Base-by-base conservation (phyloP, 2,329 filamentous ascomycete genomes). In the Fusarium sp. region DNA sequence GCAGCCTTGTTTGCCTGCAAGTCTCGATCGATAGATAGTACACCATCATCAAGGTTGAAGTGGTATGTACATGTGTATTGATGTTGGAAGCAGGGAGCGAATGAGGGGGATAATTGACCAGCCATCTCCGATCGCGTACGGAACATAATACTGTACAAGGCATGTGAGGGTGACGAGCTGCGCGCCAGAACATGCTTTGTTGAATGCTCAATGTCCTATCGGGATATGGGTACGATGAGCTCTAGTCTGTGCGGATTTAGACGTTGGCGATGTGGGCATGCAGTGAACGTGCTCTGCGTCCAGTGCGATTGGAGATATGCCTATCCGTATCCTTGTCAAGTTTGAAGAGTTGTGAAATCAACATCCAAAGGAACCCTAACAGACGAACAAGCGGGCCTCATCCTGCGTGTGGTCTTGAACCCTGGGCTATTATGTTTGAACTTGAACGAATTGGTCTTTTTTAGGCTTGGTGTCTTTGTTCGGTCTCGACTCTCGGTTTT, bases 111-210 rank as follows among this genome's bases (percentile, higher is more conserved):
- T 39, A 46, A 43, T 23, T 49, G 49, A 31, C 57, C 54, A 56
- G 23, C 54, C 66, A 70, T 58, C 46, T 59, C 63, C 41, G 59
- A 53, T 51, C 37, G 49, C 55, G 55, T 58, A 53, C 36, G 36
- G 36, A 20, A 58, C 25, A 36, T n/a, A 39, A 45, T 63, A 43
- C 39, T 50, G 51, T 35, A 49, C 36, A 51, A 37, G 48, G 58
- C 71, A 69, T 73, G 65, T 71, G 67, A 71, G 67, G 61, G 60
- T 57, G 56, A 62, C 59, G 58, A 68, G 54, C 58, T 71, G 69
- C 59, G 49, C 52, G 47, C 54, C 52, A 60, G 53, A 60, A 61
- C 29, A 48, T 35, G 35, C 47, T 33, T 27, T 48, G 31, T 39
- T 43, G 40, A 27, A 40, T 37, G 40, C 42, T 35, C 49, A 36